These are phyloP conservation scores for Lentinula boryana DNA, from an alignment of 768 basidiomycete species.

Conservation along the genomic window DNA sequence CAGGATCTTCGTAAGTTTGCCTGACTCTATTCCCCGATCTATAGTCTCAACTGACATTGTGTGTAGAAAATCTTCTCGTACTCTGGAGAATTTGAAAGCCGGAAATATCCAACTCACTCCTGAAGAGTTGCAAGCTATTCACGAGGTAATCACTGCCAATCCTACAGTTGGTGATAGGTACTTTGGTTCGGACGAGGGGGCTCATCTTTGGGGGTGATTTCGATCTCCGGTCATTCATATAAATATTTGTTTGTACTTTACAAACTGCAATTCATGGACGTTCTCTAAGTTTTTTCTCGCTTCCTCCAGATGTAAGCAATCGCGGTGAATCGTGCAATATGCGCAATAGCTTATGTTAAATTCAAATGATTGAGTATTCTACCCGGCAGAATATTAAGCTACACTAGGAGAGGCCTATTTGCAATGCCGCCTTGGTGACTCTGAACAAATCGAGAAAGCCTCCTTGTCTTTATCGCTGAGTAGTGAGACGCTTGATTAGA, in stretches of 20 bases:
- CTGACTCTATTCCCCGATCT: too few relatives aligned
- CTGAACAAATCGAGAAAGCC: too few relatives aligned
- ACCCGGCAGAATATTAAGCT: too few relatives aligned
- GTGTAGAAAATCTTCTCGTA: slow-evolving; percentile 21
- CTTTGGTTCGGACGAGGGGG: not conserved
- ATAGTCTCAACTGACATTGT: not conserved
- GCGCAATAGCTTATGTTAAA: too few relatives aligned
- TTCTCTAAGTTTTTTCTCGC: not conserved
- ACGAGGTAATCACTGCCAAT: slow-evolving; percentile 5
- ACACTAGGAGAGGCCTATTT: too few relatives aligned
- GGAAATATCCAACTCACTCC: slow-evolving; percentile 18
- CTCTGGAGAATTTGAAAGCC: slow-evolving; percentile 38
- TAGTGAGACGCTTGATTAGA: too few relatives aligned
- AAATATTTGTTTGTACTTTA: too few relatives aligned
- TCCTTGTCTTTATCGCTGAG: too few relatives aligned
- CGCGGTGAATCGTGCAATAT: not conserved
- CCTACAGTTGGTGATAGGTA: slow-evolving; percentile 1
- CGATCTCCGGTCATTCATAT: not conserved
- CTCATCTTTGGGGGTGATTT: slow-evolving; percentile 4
- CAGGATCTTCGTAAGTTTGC: slow-evolving; percentile 27
- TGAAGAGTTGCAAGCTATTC: slow-evolving; percentile 5
- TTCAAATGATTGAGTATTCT: too few relatives aligned
- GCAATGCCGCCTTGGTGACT: too few relatives aligned
- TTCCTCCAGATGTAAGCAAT: too few relatives aligned
- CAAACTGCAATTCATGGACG: too few relatives aligned